Evolutionary conservation across 2,329 filamentous ascomycete species (phyloP).

Genomic region (Colletotrichum sp.): DNA sequence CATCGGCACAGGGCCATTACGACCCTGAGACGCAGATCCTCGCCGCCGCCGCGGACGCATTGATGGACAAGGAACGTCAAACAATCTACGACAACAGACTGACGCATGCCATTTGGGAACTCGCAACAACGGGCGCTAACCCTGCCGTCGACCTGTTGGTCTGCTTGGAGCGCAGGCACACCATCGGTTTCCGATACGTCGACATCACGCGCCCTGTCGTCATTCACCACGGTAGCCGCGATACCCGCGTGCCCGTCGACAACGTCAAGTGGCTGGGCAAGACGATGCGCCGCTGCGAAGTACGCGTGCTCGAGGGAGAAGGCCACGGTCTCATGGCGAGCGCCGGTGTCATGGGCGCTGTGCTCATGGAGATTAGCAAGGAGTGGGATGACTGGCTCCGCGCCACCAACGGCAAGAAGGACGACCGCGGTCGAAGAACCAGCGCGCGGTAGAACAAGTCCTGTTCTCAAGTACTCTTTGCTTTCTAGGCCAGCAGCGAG

Average conservation of each 20-base stretch:
- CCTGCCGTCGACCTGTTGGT: constrained; percentile 92
- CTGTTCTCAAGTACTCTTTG: neutral
- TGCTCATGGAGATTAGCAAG: constrained; percentile 91
- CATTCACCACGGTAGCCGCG: constrained; percentile 91
- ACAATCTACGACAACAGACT: constrained; percentile 81
- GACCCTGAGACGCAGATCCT: constrained; percentile 40
- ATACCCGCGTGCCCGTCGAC: constrained; percentile 90
- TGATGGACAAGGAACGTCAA: constrained; percentile 75
- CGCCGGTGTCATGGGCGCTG: constrained; percentile 87
- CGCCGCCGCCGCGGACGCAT: constrained; percentile 62
- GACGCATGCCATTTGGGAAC: constrained; percentile 92
- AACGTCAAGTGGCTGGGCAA: constrained; percentile 96
- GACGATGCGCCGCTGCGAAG: constrained; percentile 91
- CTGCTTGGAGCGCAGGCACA: constrained; percentile 87
- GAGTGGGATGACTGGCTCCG: constrained; percentile 92
- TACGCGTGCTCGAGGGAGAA: constrained; percentile 87
- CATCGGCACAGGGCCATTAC: constrained; percentile 21
- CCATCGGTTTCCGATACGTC: constrained; percentile 95
- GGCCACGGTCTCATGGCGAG: constrained; percentile 97
- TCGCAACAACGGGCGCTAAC: constrained; percentile 89
- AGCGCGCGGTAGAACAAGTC: neutral
- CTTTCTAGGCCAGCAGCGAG: neutral
- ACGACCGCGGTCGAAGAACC: constrained; percentile 19
- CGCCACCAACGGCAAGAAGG: constrained; percentile 45
- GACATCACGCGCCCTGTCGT: constrained; percentile 92